Percentiles rank a stretch among this genome's conserved stretches.
phyloP scores from a whole-genome alignment of 257 asterid genomes.

The Forsythia suspensa region DNA sequence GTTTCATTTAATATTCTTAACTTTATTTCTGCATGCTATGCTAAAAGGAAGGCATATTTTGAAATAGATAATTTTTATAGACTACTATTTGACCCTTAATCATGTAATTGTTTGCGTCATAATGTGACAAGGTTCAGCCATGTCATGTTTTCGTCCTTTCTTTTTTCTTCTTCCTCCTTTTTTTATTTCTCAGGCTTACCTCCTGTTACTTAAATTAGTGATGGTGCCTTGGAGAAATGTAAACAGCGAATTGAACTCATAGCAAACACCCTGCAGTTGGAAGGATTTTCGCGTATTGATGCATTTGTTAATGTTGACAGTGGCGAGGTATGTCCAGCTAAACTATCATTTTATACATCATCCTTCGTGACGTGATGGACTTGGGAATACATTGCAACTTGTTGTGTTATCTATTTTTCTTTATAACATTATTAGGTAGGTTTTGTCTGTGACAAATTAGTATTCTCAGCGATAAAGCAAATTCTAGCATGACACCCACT shows the following conservation, averaged over 20 bases:
- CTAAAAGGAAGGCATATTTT: neutral
- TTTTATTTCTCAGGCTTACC: constrained; percentile 8
- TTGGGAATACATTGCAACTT: neutral
- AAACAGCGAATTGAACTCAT: constrained; percentile 66
- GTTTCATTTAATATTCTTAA: neutral
- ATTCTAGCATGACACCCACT: neutral
- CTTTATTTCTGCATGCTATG: neutral
- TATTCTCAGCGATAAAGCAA: neutral
- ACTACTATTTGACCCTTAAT: neutral
- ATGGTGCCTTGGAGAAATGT: constrained; percentile 60
- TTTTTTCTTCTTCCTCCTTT: neutral
- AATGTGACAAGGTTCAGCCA: neutral
- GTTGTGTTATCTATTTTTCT: neutral
- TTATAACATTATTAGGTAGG: neutral
- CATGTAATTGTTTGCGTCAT: neutral
- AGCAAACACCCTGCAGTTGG: constrained; percentile 74
- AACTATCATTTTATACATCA: neutral
- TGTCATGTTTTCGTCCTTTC: neutral
- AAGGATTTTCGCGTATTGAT: constrained; percentile 89
- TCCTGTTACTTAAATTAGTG: constrained; percentile 40
- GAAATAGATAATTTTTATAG: neutral
- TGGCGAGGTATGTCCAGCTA: constrained; percentile 62
- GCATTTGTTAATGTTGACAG: constrained; percentile 82
- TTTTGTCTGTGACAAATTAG: neutral
- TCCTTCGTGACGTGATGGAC: no score